Conservation (phyloP, 352 stramenopile genomes). For the Aphanomyces cochlioides region DNA sequence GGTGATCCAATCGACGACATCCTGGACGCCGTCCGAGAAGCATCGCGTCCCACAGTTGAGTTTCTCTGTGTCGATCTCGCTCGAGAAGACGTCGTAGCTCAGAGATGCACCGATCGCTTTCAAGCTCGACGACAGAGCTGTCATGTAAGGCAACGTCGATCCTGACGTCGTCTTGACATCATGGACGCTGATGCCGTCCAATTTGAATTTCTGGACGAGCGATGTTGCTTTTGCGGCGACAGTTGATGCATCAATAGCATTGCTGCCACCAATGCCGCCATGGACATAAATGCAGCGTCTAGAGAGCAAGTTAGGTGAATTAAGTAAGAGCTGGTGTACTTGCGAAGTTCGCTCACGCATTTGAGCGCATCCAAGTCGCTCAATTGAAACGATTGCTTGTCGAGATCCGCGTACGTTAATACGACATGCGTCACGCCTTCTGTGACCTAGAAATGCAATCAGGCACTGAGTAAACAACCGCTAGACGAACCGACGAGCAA, state of each 20-base stretch:
- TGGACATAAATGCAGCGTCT: conserved; percentile 25
- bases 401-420: conserved; percentile 12
- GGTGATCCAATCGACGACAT: conserved; percentile 27
- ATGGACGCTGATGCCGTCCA: conserved; percentile 26
- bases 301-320: neutral
- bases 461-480: neutral
- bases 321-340: neutral
- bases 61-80: conserved; percentile 2
- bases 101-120: neutral
- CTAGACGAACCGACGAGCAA: conserved; percentile 2
- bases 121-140: conserved; percentile 7
- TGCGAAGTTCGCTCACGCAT: conserved; percentile 15
- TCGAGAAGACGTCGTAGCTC: conserved; percentile 18
- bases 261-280: conserved; percentile 9
- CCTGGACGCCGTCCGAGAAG: conserved; percentile 18
- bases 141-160: conserved; percentile 22
- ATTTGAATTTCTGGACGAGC: conserved; percentile 23
- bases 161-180: conserved; percentile 1
- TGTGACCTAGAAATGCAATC: conserved; percentile 5
- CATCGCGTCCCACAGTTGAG: conserved; percentile 4
- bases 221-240: neutral
- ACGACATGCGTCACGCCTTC: conserved; percentile 27
- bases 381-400: conserved; percentile 6
- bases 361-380: neutral
- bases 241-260: neutral